Conservation (phyloP, 2,329 filamentous ascomycete genomes). For the Aspergillus hiratsukae region DNA sequence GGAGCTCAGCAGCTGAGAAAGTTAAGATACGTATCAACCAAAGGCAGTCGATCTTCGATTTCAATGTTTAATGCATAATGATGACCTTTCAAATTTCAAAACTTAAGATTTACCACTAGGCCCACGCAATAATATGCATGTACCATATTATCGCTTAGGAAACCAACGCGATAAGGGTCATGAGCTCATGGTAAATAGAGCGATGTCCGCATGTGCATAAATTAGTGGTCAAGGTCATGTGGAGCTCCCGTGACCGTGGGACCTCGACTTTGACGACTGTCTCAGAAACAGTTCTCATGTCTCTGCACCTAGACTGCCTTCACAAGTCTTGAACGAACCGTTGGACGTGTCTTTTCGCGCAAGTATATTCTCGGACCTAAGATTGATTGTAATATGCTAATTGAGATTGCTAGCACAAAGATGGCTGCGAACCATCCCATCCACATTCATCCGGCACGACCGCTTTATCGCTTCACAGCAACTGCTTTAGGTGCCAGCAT, state of each 20-base stretch:
- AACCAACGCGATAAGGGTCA: neutral
- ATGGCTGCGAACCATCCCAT: conserved; percentile 43
- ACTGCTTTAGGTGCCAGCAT: conserved; percentile 89
- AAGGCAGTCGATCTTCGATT: neutral
- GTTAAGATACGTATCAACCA: neutral
- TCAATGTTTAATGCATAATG: neutral
- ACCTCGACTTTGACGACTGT: neutral
- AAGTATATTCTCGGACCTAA: neutral
- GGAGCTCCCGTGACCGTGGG: neutral
- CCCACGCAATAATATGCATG: neutral
- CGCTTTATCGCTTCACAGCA: conserved; percentile 77
- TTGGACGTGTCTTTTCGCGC: neutral
- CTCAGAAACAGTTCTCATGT: neutral
- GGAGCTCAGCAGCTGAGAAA: neutral
- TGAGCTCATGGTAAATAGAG: neutral
- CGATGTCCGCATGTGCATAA: neutral
- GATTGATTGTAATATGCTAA: neutral
- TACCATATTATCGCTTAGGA: neutral
- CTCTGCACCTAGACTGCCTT: neutral
- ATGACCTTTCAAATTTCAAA: neutral
- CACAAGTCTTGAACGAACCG: neutral
- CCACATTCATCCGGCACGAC: conserved; percentile 56
- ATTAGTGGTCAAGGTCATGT: neutral
- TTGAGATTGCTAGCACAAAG: neutral
- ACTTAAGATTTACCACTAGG: neutral